A percentile compares a stretch with the other conserved stretches of the same genome.
phyloP scores from a whole-genome alignment of 2,329 filamentous ascomycete genomes.

The Chaetomiaceae sp. region DNA sequence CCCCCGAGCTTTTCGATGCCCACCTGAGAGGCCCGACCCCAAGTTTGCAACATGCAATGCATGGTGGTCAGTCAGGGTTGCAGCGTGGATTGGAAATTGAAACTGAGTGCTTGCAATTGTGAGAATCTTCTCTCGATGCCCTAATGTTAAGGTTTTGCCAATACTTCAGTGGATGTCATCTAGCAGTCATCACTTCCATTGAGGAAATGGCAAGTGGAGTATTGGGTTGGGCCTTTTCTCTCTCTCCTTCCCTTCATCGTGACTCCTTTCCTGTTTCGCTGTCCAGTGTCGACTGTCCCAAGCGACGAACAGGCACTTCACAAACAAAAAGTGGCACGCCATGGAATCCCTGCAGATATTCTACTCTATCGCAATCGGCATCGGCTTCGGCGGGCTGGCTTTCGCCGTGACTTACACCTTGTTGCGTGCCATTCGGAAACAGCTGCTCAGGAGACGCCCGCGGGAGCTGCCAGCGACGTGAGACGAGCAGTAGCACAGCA shows the following conservation, averaged over 20 bases:
- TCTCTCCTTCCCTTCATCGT: not conserved
- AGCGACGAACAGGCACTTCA: too few species aligned
- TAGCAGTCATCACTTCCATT: not conserved
- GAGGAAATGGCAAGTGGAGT: not conserved
- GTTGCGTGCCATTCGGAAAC: not conserved
- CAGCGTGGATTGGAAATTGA: too few species aligned
- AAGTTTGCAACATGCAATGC: too few species aligned
- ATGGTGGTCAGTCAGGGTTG: too few species aligned
- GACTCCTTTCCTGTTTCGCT: not conserved
- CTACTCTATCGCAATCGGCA: slow-evolving; percentile 12
- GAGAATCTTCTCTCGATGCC: too few species aligned
- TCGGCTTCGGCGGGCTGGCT: slow-evolving; percentile 9
- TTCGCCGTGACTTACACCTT: slow-evolving; percentile 15
- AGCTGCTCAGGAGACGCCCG: not conserved
- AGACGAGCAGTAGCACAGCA: too few species aligned
- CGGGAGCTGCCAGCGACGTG: not conserved
- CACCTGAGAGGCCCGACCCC: too few species aligned
- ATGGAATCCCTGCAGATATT: slow-evolving; percentile 3
- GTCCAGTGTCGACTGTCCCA: too few species aligned
- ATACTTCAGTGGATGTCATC: not conserved
- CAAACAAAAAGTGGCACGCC: not conserved
- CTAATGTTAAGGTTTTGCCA: too few species aligned
- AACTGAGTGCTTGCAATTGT: too few species aligned
- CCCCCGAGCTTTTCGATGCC: too few species aligned
- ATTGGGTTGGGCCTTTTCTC: not conserved